phyloP scores from a whole-genome alignment of 768 basidiomycete species.

The Hypholoma fasciculare region DNA sequence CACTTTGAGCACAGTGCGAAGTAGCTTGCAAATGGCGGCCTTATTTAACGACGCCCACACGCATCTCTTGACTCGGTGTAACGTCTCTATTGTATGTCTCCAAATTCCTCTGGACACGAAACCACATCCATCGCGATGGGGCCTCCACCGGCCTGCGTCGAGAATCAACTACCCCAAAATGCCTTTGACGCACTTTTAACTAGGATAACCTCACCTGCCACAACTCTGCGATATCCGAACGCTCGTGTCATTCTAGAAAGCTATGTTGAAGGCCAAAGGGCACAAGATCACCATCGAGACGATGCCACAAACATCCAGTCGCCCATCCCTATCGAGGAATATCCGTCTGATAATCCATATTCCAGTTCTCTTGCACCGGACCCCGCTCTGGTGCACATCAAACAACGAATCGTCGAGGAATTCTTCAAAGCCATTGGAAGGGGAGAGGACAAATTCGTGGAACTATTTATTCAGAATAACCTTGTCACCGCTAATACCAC shows the following conservation, averaged over 20 bases:
- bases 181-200: conserved; percentile 8
- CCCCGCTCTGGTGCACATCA: too few species aligned
- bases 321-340: background rate
- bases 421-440: conserved; percentile 3
- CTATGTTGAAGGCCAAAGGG: background rate
- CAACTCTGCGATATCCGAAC: background rate
- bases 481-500: conserved; percentile 9
- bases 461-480: conserved; percentile 4
- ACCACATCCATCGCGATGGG: background rate
- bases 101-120: too few species aligned
- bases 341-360: background rate
- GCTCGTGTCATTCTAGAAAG: background rate
- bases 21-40: too few species aligned
- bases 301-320: background rate
- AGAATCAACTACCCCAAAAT: conserved; percentile 8
- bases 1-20: too few species aligned
- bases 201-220: background rate
- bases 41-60: too few species aligned
- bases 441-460: conserved; percentile 3
- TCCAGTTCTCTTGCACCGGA: too few species aligned
- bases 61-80: too few species aligned
- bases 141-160: conserved; percentile 3
- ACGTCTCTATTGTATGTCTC: too few species aligned
- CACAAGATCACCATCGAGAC: background rate
- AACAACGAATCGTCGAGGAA: too few species aligned